Evolutionary conservation across 176 grass and related monocot genomes (phyloP), one percentile per base, ranked within the genome.

Genomic region (Musa troglodytarum): DNA sequence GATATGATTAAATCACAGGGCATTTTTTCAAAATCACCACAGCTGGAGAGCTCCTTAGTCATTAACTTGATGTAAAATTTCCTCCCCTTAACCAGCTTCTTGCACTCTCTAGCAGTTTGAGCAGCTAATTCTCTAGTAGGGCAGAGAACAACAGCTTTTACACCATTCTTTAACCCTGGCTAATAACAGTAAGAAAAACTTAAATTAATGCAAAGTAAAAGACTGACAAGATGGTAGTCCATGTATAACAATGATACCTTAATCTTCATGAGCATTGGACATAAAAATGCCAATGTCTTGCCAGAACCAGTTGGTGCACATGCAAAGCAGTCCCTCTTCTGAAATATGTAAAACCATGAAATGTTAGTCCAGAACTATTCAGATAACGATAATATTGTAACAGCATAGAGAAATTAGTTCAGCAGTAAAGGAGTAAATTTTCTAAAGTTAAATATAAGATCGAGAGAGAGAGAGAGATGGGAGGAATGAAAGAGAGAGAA

Each of bases 231-330:
- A 53, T 69, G 74, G 74, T 59, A 34, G 50, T 65, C 17, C 74
- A 65, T 10, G 17, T 11, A 43, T 53, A n/a, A 34, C 53, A 34
- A 87, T 76, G 64, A 50, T 91, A 98, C 95, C 90, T 98, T 98
- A 73, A 98, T 87, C 86, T 93, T 93, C 82, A 89, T 89, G 78
- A 98, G 88, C 10, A 98, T 90, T 4, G 88, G 90, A 9, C 81
- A 81, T 76, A 93, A 81, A 86, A 98, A 98, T 19, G 90, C 95
- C 72, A 93, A 82, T 76, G 95, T 98, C 80, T 98, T 98, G 80
- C 95, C 95, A 82, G 95, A 98, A 68, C 95, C 95, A 52, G 95
- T 98, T 43, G 95, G 90, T 69, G 95, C 95, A 86, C 95, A 98
- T 20, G 90, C 90, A 91, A 98, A 93, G 34, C 95, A 98, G 63